Conservation (phyloP, 257 asterid genomes). For the Craterostigma plantagineum region DNA sequence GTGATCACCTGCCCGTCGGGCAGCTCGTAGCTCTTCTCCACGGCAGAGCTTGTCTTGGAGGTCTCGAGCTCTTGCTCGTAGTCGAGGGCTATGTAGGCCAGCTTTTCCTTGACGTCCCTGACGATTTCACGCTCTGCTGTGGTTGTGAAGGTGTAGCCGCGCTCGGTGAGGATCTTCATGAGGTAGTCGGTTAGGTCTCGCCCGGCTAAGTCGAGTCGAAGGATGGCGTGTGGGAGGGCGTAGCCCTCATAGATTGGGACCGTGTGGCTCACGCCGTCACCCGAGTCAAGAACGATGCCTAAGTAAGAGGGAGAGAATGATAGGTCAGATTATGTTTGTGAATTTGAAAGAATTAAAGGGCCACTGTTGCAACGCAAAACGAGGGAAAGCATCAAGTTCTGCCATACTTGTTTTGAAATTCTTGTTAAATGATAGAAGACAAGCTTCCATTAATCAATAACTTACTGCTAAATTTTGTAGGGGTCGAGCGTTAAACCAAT, state of each 20-base stretch:
- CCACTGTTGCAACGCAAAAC: too few species aligned
- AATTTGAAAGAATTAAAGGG: too few species aligned
- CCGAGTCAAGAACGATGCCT: constrained; percentile 43
- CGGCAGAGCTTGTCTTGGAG: constrained; percentile 23
- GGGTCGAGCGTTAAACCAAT: too few species aligned
- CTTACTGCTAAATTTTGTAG: too few species aligned
- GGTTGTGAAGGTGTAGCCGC: constrained; percentile 43
- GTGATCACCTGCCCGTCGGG: constrained; percentile 40
- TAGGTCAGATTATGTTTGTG: too few species aligned
- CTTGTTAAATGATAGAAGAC: too few species aligned
- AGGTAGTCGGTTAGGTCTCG: constrained; percentile 37
- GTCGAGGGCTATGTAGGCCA: constrained; percentile 35
- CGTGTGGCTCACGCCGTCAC: constrained; percentile 42
- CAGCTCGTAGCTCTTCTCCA: constrained; percentile 33
- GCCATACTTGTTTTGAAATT: too few species aligned
- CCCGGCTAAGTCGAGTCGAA: constrained; percentile 38
- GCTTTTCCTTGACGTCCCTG: constrained; percentile 32
- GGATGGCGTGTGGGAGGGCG: constrained; percentile 40
- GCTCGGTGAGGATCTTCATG: constrained; percentile 36
- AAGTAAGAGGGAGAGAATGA: constrained; percentile 5
- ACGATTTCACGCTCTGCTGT: constrained; percentile 40
- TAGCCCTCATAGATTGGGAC: constrained; percentile 42
- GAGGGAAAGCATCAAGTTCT: too few species aligned
- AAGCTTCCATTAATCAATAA: too few species aligned
- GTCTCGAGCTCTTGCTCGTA: constrained; percentile 40